Percentiles rank a stretch among this genome's conserved stretches.
Conservation (phyloP, 345 rosid genomes). For the Heritiera littoralis region DNA sequence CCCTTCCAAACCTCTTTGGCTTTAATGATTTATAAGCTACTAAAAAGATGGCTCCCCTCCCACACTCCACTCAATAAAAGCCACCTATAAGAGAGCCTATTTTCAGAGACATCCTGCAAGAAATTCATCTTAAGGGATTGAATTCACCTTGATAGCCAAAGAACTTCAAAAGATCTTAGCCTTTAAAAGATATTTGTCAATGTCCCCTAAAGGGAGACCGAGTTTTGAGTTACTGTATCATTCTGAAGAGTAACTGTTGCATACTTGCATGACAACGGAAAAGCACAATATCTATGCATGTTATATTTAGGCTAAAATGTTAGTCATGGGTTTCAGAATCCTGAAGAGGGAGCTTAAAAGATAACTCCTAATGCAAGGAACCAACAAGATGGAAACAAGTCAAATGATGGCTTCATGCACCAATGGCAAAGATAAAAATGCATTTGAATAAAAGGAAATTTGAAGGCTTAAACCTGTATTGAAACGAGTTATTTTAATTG, state of each 20-base stretch:
- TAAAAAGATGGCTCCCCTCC: background rate
- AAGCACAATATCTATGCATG: background rate
- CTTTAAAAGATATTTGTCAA: background rate
- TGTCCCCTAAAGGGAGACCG: background rate
- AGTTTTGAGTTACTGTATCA: background rate
- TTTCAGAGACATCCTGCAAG: background rate
- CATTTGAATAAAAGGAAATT: background rate
- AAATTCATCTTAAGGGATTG: conserved; percentile 1
- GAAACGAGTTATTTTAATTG: background rate
- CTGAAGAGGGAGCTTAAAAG: background rate
- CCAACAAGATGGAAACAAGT: background rate
- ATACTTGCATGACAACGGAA: background rate
- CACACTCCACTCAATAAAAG: background rate
- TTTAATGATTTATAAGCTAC: conserved; percentile 3
- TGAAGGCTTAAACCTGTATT: background rate
- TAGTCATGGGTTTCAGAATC: background rate
- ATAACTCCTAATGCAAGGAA: background rate
- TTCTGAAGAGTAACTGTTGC: background rate
- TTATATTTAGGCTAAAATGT: conserved; percentile 1
- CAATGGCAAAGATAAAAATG: background rate
- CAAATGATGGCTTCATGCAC: background rate
- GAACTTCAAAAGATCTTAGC: background rate
- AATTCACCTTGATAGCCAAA: background rate
- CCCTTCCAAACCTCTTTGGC: background rate
- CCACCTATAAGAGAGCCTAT: background rate